Evolutionary conservation across 129 eudicot species (phyloP).

Genomic region (Kitagawia praeruptora): DNA sequence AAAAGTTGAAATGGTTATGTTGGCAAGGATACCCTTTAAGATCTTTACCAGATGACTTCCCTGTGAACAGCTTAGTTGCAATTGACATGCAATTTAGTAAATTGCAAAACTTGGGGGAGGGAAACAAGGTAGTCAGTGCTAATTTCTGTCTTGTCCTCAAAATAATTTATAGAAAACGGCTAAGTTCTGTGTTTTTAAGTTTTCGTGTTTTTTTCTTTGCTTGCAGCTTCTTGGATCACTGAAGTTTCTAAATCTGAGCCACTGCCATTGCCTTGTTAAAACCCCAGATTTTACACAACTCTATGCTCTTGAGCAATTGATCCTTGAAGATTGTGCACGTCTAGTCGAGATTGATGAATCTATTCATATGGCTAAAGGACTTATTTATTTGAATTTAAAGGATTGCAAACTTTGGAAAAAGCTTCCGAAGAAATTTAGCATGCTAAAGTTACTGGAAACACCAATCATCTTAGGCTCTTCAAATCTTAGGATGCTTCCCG

Average conservation of each 20-base stretch:
- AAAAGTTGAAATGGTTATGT: too few species aligned
- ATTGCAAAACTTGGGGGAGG: too few species aligned
- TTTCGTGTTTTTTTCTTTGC: too few species aligned
- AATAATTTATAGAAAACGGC: too few species aligned
- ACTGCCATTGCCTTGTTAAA: background rate
- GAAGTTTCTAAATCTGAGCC: constrained; percentile 17
- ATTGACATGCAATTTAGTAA: too few species aligned
- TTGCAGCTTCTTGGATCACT: constrained; percentile 6
- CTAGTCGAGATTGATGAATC: constrained; percentile 10
- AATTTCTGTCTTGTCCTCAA: background rate
- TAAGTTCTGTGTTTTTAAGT: too few species aligned
- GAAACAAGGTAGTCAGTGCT: background rate
- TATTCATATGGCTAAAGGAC: background rate
- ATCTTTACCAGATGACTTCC: too few species aligned
- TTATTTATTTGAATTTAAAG: background rate
- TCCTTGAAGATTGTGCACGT: background rate
- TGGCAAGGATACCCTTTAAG: too few species aligned
- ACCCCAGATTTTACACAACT: constrained; percentile 3
- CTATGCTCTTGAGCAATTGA: constrained; percentile 2
- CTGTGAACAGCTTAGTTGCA: too few species aligned
- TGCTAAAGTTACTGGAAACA: background rate
- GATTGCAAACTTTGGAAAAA: background rate
- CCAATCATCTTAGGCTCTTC: constrained; percentile 8
- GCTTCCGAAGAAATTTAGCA: background rate
- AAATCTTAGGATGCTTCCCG: background rate